Conservation (phyloP, 2,329 filamentous ascomycete species). For the Aspergillus ochraceus region DNA sequence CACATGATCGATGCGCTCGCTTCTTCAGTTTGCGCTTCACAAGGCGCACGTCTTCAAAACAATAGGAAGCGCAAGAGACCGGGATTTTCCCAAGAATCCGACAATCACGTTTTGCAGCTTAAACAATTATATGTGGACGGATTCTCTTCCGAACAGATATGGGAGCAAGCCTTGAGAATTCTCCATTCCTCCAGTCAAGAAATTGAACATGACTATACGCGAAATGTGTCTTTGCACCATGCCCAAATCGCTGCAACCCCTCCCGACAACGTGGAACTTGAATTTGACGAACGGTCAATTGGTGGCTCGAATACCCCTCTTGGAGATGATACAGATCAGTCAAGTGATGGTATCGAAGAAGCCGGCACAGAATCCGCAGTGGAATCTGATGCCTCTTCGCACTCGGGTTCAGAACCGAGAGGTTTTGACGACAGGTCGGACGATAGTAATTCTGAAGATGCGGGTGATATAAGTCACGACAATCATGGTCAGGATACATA, state of each 20-base stretch:
- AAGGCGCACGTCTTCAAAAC: constrained; percentile 67
- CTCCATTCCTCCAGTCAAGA: constrained; percentile 64
- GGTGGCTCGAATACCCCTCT: constrained; percentile 16
- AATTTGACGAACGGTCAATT: constrained; percentile 16
- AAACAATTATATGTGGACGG: constrained; percentile 83
- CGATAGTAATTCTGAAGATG: constrained; percentile 13
- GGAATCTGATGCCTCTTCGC: not conserved
- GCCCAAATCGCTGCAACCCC: not conserved
- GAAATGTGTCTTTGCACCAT: constrained; percentile 14
- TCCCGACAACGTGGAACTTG: constrained; percentile 14
- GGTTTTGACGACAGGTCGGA: constrained; percentile 13
- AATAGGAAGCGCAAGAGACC: constrained; percentile 74
- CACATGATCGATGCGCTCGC: constrained; percentile 77
- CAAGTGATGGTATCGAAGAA: not conserved
- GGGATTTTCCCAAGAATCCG: constrained; percentile 48
- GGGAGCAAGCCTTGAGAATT: constrained; percentile 87
- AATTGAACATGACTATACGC: constrained; percentile 50
- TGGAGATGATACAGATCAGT: constrained; percentile 9
- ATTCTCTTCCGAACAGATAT: constrained; percentile 85
- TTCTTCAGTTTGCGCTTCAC: constrained; percentile 68
- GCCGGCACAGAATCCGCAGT: not conserved
- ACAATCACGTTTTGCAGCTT: constrained; percentile 65
- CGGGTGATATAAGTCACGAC: constrained; percentile 32
- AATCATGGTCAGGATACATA: constrained; percentile 52
- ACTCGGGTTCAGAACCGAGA: constrained; percentile 2